A percentile compares a stretch with the other conserved stretches of the same genome.
Conservation (phyloP, 352 stramenopile species). For the Phytophthora vignae region DNA sequence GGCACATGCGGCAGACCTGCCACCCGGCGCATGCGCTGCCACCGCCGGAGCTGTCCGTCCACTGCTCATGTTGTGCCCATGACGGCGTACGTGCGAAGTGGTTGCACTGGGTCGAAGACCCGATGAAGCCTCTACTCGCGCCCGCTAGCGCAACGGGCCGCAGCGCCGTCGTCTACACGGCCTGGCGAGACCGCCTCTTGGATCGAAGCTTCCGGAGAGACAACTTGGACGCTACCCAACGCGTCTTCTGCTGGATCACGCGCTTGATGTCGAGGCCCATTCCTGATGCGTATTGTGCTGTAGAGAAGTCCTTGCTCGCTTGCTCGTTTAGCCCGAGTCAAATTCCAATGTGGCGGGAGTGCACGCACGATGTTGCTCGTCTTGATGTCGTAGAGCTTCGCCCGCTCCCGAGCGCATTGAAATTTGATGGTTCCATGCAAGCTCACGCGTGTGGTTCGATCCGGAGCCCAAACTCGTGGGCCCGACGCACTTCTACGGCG, state of each 20-base stretch:
- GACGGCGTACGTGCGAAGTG: conserved; percentile 40
- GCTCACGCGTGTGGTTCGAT: conserved; percentile 2
- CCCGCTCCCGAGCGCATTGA: conserved; percentile 14
- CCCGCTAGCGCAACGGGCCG: conserved; percentile 45
- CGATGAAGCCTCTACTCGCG: conserved; percentile 44
- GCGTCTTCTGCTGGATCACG: conserved; percentile 37
- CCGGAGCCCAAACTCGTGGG: conserved; percentile 17
- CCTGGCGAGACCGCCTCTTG: conserved; percentile 30
- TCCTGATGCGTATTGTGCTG: neutral
- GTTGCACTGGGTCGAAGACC: conserved; percentile 46
- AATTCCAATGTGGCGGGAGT: conserved; percentile 33
- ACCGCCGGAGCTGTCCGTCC: conserved; percentile 29
- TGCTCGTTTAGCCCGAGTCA: conserved; percentile 11
- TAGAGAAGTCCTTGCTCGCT: neutral
- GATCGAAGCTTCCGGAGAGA: conserved; percentile 33
- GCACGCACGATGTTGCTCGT: conserved; percentile 15
- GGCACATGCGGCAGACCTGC: conserved; percentile 49
- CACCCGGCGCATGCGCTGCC: conserved; percentile 9
- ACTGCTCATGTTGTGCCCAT: conserved; percentile 21
- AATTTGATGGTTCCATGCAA: conserved; percentile 23
- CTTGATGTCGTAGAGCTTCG: neutral
- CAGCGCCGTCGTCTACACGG: conserved; percentile 36
- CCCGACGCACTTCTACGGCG: neutral
- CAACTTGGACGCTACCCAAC: conserved; percentile 38
- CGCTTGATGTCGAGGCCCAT: conserved; percentile 36